Conservation (phyloP, 129 eudicot genomes). For the Glebionis coronaria region DNA sequence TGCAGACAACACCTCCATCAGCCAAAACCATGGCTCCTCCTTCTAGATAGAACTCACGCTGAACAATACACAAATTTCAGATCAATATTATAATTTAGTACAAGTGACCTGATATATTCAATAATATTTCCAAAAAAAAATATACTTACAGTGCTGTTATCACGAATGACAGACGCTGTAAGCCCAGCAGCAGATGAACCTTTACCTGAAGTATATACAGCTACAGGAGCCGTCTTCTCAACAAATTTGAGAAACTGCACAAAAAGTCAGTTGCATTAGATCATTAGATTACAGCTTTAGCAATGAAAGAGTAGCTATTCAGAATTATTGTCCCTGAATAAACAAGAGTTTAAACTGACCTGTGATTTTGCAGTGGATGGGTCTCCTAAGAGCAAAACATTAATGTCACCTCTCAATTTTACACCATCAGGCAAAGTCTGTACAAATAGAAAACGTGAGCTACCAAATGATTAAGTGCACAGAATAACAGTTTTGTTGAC, state of each 20-base stretch:
- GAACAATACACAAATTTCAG: slow-evolving; percentile 8
- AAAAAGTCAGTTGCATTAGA: background rate
- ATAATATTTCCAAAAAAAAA: background rate
- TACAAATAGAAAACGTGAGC: slow-evolving; percentile 16
- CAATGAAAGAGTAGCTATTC: background rate
- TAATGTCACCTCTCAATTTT: slow-evolving; percentile 92
- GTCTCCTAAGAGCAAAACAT: slow-evolving; percentile 94
- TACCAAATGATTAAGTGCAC: background rate
- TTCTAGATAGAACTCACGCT: slow-evolving; percentile 98
- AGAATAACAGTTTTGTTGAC: background rate
- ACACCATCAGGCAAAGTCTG: slow-evolving; percentile 97
- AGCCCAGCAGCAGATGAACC: slow-evolving; percentile 99
- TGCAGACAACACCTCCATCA: slow-evolving; percentile 99
- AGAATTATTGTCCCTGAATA: background rate
- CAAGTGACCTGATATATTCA: background rate
- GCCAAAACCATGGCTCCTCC: slow-evolving; percentile 99
- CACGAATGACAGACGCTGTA: slow-evolving; percentile 96
- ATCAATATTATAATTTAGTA: background rate
- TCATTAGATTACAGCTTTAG: background rate
- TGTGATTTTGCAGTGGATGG: slow-evolving; percentile 99
- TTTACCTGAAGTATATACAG: slow-evolving; percentile 98
- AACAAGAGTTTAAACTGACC: slow-evolving; percentile 37
- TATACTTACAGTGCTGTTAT: slow-evolving; percentile 76
- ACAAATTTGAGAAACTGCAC: slow-evolving; percentile 95
- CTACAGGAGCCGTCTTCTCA: slow-evolving; percentile 98